Percentiles rank a stretch among this genome's conserved stretches.
phyloP scores from a whole-genome alignment of 495 filamentous ascomycete species.

The Friedmanniomyces endolithicus region DNA sequence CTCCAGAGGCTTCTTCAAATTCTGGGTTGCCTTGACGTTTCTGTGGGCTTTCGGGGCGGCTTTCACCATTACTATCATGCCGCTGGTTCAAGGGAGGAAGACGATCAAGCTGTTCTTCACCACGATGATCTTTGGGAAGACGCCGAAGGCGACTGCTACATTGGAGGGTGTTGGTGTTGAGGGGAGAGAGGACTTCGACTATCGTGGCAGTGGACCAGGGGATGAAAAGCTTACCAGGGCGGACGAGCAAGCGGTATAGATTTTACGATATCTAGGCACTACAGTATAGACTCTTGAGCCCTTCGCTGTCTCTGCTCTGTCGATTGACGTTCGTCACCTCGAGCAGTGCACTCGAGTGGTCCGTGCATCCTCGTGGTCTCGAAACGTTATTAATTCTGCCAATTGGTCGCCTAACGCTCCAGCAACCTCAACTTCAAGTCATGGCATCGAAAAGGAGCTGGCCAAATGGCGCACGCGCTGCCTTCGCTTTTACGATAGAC shows the following conservation, averaged over 20 bases:
- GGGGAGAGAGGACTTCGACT: not conserved
- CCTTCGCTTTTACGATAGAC: slow-evolving; percentile 19
- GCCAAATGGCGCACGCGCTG: slow-evolving; percentile 16
- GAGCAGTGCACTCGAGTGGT: too few relatives aligned
- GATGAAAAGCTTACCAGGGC: not conserved
- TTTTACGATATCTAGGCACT: not conserved
- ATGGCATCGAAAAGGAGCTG: slow-evolving; percentile 2
- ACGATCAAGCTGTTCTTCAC: not conserved
- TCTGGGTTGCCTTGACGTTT: not conserved
- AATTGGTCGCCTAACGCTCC: too few relatives aligned
- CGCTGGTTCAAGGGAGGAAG: not conserved
- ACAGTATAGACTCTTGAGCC: too few relatives aligned
- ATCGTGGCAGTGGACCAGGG: not conserved
- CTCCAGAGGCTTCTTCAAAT: not conserved
- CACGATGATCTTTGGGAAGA: not conserved
- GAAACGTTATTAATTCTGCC: too few relatives aligned
- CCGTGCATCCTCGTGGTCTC: too few relatives aligned
- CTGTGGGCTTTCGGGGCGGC: not conserved
- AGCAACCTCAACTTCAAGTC: too few relatives aligned
- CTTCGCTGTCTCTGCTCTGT: too few relatives aligned
- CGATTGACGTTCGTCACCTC: too few relatives aligned
- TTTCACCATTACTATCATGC: not conserved
- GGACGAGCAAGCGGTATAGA: not conserved
- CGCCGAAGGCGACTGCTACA: not conserved
- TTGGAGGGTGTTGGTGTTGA: not conserved